Conservation (phyloP, 148 eudicot species). For the Rhododendron molle region DNA sequence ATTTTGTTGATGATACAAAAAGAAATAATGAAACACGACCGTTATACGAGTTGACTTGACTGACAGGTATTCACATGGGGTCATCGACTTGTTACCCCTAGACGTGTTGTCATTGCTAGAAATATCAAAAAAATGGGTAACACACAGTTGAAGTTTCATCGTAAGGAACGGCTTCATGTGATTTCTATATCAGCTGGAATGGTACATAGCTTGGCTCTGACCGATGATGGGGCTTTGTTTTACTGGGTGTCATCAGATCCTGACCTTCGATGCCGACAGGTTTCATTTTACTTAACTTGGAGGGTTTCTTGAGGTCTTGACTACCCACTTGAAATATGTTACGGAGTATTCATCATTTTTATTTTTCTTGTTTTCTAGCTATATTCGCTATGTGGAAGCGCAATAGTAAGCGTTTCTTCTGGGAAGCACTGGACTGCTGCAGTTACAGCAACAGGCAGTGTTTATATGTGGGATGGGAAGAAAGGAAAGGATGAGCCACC, state of each 20-base stretch:
- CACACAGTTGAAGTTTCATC: constrained; percentile 65
- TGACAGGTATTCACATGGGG: constrained; percentile 98
- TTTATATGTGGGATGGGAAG: constrained; percentile 92
- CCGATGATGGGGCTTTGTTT: constrained; percentile 85
- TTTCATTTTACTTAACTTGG: constrained; percentile 19
- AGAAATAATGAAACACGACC: neutral
- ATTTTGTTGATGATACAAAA: neutral
- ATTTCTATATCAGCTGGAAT: constrained; percentile 79
- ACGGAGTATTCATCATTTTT: neutral
- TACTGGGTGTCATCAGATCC: constrained; percentile 93
- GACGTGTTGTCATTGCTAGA: constrained; percentile 72
- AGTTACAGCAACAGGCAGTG: constrained; percentile 71
- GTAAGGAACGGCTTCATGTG: constrained; percentile 76
- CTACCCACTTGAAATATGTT: neutral
- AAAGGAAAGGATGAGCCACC: constrained; percentile 57
- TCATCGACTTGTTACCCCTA: constrained; percentile 94
- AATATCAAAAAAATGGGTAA: constrained; percentile 70
- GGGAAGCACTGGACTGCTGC: constrained; percentile 94
- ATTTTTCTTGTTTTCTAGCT: constrained; percentile 36
- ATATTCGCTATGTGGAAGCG: constrained; percentile 58
- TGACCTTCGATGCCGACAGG: constrained; percentile 89
- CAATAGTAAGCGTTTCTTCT: constrained; percentile 63
- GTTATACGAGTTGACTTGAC: constrained; percentile 6
- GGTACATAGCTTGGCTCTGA: constrained; percentile 85
- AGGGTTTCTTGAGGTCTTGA: neutral